Evolutionary conservation across 768 basidiomycete species (phyloP).

Genomic region (Rhizopogon roseolus): DNA sequence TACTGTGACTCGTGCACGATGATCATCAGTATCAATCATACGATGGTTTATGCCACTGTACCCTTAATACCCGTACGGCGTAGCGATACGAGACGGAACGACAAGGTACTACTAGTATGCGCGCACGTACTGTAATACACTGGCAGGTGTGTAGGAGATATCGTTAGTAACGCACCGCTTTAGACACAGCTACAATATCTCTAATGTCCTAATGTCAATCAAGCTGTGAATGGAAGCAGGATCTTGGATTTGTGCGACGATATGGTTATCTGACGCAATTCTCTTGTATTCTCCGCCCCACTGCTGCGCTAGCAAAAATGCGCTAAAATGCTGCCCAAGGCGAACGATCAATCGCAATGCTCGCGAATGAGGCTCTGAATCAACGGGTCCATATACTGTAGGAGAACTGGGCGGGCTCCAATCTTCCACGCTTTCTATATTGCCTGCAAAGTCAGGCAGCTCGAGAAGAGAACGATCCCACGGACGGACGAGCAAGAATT

Average conservation of each 20-base stretch:
- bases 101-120: too few species aligned
- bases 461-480: conserved; percentile 7
- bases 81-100: too few species aligned
- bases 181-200: conserved; percentile 3
- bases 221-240: background rate
- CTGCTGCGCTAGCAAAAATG: conserved; percentile 15
- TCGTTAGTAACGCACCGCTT: too few species aligned
- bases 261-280: background rate
- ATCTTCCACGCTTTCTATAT: background rate
- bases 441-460: background rate
- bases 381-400: background rate
- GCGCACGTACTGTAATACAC: too few species aligned
- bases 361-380: background rate
- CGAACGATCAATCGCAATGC: conserved; percentile 3
- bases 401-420: background rate
- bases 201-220: background rate
- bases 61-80: too few species aligned
- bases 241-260: conserved; percentile 19
- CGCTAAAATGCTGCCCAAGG: conserved; percentile 1
- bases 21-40: background rate
- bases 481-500: conserved; percentile 5
- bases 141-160: too few species aligned
- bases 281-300: conserved; percentile 22
- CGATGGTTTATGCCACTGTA: too few species aligned
- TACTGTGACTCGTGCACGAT: conserved; percentile 4